Base-by-base conservation (phyloP, 257 asterid genomes). In the Voacanga thouarsii region DNA sequence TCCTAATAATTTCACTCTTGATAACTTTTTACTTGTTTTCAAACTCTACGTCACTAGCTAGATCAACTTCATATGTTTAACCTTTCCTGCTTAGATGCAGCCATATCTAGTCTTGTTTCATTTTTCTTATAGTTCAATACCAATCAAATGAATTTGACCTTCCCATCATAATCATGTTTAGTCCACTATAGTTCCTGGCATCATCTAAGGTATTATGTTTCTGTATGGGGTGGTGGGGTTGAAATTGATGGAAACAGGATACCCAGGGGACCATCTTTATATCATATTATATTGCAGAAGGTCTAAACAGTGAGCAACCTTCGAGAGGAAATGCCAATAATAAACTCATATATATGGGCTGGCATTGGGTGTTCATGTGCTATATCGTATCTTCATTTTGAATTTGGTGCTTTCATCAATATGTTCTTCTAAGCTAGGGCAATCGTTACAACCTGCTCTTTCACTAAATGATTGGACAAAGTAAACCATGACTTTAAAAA, bases 331-430 rank as follows among this genome's bases (percentile, higher is more conserved):
- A 28, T 45, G 33, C 56, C 60, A 45, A 76, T 30, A 26, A 14
- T 37, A n/a, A 77, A 26, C 33, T 76, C 50, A 44, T 41, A 28
- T 45, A 19, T 18, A 26, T 43, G 18, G 57, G 76, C 23, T 77
- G 80, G 55, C 70, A 68, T 21, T 78, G 76, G 57, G 30, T 68
- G 70, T 77, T 64, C 41, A 10, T 50, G 21, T 5, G 41, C n/a
- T 18, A 19, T 66, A 51, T 37, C 12, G 21, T 3, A 53, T 69
- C 30, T 21, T 24, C 76, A 19, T 24, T 55, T 30, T 15, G 24
- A 77, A 66, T 43, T 43, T 55, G 67, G 70, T 66, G 67, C 69
- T 67, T 55, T 41, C 80, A 39, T 21, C 5, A n/a, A 24, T 23
- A 39, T 66, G 28, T 69, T 14, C 50, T 16, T 44, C 61, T 53